Evolutionary conservation across 352 stramenopile species (phyloP).

Genomic region (Pythium sukuiense): DNA sequence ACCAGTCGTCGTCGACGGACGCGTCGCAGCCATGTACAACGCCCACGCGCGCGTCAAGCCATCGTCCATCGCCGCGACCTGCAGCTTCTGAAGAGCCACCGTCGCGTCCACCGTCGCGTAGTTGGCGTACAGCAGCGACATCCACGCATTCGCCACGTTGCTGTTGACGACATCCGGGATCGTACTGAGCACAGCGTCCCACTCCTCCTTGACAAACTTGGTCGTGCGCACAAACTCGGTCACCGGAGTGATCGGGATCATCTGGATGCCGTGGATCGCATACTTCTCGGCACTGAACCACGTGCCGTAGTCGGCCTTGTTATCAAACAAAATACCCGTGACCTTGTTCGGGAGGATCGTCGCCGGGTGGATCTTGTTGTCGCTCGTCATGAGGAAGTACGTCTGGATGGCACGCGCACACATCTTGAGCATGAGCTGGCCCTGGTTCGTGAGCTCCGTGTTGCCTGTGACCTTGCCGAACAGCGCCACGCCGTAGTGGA

Average conservation of each 20-base stretch:
- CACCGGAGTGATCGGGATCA: not conserved
- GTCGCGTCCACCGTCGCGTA: constrained; percentile 32
- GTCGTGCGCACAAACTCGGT: constrained; percentile 26
- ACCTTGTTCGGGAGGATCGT: constrained; percentile 59
- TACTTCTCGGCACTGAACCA: not conserved
- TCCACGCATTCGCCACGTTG: constrained; percentile 29
- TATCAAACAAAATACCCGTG: constrained; percentile 77
- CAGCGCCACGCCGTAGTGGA: constrained; percentile 42
- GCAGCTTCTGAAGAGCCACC: constrained; percentile 20
- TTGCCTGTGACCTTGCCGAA: constrained; percentile 52
- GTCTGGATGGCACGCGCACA: constrained; percentile 53
- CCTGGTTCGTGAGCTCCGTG: constrained; percentile 27
- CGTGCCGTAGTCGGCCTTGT: constrained; percentile 40
- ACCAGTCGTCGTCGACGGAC: too few species aligned
- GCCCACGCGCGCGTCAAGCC: constrained; percentile 32
- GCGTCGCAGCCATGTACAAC: constrained; percentile 30
- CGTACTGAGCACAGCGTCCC: constrained; percentile 45
- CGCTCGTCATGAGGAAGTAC: constrained; percentile 59
- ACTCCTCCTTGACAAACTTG: constrained; percentile 39
- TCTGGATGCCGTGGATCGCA: not conserved
- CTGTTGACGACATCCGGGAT: constrained; percentile 39
- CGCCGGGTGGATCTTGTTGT: constrained; percentile 47
- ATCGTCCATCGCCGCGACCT: constrained; percentile 27
- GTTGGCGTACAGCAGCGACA: constrained; percentile 36
- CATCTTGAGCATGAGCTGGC: constrained; percentile 52